A percentile compares a stretch with the other conserved stretches of the same genome.
These are phyloP conservation scores for Harringtonia aguacate DNA, from an alignment of 2,329 filamentous ascomycete genomes.

Conservation along the genomic window DNA sequence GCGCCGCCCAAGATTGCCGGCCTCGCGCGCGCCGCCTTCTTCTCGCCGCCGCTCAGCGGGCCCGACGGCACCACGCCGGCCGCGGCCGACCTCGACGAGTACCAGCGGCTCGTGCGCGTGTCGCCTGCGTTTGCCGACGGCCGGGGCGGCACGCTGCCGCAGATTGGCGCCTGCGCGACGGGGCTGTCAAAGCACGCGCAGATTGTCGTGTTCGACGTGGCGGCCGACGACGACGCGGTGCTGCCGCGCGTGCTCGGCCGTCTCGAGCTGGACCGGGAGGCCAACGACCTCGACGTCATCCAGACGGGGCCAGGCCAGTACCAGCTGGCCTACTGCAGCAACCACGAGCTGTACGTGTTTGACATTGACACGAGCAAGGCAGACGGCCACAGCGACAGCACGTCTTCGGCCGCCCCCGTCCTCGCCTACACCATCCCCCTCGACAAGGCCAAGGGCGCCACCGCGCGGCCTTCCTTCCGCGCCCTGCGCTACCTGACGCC, in stretches of 20 bases:
- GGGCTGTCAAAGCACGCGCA: constrained; percentile 67
- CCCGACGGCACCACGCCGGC: not conserved
- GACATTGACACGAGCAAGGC: constrained; percentile 39
- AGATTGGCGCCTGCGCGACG: constrained; percentile 69
- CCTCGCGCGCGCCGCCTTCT: constrained; percentile 40
- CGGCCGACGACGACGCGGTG: constrained; percentile 6
- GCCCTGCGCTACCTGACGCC: constrained; percentile 49
- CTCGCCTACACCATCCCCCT: constrained; percentile 46
- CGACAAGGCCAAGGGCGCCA: constrained; percentile 25
- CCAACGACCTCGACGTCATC: constrained; percentile 59
- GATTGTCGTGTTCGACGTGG: constrained; percentile 69
- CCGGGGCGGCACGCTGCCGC: constrained; percentile 26
- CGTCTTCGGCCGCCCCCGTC: constrained; percentile 32
- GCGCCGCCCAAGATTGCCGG: constrained; percentile 32
- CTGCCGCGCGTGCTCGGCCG: constrained; percentile 34
- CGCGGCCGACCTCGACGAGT: constrained; percentile 36
- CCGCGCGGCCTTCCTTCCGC: constrained; percentile 40
- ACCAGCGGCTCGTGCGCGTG: constrained; percentile 49
- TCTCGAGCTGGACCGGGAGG: constrained; percentile 43
- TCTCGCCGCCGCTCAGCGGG: constrained; percentile 28
- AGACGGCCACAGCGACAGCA: constrained; percentile 13
- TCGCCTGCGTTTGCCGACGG: constrained; percentile 35
- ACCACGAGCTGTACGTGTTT: constrained; percentile 60
- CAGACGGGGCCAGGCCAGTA: constrained; percentile 53
- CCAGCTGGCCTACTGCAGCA: constrained; percentile 68